Conservation (phyloP, 1,284 basidiomycete species). For the Taiwanofungus camphoratus region DNA sequence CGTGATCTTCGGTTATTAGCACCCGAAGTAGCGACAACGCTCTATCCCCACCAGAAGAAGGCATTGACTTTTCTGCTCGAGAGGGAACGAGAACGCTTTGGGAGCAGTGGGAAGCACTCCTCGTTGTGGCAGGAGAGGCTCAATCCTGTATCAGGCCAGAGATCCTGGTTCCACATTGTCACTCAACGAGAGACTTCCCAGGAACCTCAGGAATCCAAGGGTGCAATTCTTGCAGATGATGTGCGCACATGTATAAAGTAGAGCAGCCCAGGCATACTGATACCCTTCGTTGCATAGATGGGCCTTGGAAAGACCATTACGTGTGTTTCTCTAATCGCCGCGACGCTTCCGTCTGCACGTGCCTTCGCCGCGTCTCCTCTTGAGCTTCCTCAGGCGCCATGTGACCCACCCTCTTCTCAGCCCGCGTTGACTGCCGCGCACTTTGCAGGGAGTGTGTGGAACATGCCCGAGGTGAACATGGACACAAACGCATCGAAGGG, state of each 20-base stretch:
- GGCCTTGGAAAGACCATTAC: conserved; percentile 98
- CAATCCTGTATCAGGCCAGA: conserved; percentile 45
- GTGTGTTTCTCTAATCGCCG: conserved; percentile 86
- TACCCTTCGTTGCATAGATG: conserved; percentile 55
- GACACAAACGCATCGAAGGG: conserved; percentile 39
- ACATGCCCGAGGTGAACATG: conserved; percentile 55
- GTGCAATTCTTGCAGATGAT: conserved; percentile 91
- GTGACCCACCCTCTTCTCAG: conserved; percentile 35
- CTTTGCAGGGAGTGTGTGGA: conserved; percentile 77
- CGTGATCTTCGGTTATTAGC: no score
- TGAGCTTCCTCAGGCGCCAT: conserved; percentile 34
- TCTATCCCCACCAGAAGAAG: conserved; percentile 98
- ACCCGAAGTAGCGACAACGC: conserved; percentile 77
- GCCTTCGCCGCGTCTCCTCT: conserved; percentile 61
- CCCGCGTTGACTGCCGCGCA: conserved; percentile 48
- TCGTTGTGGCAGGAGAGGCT: conserved; percentile 71
- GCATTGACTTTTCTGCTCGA: conserved; percentile 96
- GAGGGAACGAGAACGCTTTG: conserved; percentile 71
- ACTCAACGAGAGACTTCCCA: conserved; percentile 72
- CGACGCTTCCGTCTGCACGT: conserved; percentile 70
- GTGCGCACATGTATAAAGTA: conserved; percentile 46
- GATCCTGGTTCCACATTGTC: conserved; percentile 78
- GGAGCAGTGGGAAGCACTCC: conserved; percentile 50
- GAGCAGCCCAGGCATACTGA: neutral
- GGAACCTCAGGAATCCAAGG: conserved; percentile 75